A percentile compares a stretch with the other conserved stretches of the same genome.
Conservation (phyloP, 2,329 filamentous ascomycete genomes). For the Sphaceloma murrayae region DNA sequence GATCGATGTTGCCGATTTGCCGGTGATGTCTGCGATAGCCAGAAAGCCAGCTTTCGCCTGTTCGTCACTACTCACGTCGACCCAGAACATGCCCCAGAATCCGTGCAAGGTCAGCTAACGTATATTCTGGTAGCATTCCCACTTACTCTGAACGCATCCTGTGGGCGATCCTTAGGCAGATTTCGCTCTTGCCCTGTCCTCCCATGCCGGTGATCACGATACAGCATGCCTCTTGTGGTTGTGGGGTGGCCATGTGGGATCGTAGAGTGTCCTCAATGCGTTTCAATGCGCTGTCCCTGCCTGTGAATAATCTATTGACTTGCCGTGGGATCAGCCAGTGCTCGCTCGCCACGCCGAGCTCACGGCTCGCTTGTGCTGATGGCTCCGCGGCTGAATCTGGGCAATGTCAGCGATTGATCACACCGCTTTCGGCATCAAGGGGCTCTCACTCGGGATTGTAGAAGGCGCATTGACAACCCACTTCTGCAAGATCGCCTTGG, state of each 20-base stretch:
- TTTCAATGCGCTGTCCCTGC: background rate
- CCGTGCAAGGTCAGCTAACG: background rate
- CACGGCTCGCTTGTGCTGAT: no score
- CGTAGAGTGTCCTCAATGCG: background rate
- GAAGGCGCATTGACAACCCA: no score
- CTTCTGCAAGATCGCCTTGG: background rate
- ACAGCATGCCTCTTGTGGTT: background rate
- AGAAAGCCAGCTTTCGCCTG: constrained; percentile 24
- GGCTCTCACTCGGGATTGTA: no score
- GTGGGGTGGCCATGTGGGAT: background rate
- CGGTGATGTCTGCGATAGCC: constrained; percentile 21
- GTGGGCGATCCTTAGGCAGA: constrained; percentile 5
- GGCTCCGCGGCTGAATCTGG: no score
- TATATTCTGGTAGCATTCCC: no score
- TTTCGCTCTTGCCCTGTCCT: constrained; percentile 6
- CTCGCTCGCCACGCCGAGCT: no score
- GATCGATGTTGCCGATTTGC: background rate
- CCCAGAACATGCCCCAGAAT: constrained; percentile 17
- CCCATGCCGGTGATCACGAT: constrained; percentile 1
- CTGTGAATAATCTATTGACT: background rate
- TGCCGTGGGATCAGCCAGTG: constrained; percentile 8
- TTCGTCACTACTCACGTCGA: constrained; percentile 23
- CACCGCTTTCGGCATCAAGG: no score
- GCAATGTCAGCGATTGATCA: no score
- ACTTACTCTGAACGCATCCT: constrained; percentile 2